A percentile compares a stretch with the other conserved stretches of the same genome.
phyloP scores from a whole-genome alignment of 371 early-diverging fungal species.

The Mucor plumbeus region DNA sequence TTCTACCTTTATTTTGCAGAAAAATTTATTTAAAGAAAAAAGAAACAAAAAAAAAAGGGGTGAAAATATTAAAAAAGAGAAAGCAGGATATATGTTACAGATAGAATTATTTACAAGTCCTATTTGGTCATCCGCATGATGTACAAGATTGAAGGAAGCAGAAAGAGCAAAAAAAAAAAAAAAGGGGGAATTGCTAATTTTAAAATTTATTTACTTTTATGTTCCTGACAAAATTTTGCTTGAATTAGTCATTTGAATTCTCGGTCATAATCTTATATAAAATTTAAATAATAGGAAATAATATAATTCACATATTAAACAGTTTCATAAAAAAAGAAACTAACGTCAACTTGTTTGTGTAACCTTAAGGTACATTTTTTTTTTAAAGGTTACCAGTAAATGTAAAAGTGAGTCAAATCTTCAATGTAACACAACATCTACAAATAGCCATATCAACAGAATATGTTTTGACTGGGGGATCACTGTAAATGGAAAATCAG shows the following conservation, averaged over 20 bases:
- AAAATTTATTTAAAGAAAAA: not conserved
- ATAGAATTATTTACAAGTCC: not conserved
- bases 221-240: not conserved
- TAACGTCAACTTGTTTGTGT: slow-evolving; percentile 1
- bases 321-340: not conserved
- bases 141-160: not conserved
- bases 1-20: slow-evolving; percentile 6
- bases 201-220: too few relatives aligned
- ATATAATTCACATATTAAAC: not conserved
- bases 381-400: not conserved
- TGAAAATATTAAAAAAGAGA: not conserved
- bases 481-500: not conserved
- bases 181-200: not conserved
- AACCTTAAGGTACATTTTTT: not conserved
- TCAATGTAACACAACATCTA: not conserved
- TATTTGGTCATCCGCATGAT: slow-evolving; percentile 6
- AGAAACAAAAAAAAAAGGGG: not conserved
- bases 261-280: not conserved
- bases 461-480: not conserved
- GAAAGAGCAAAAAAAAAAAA: not conserved
- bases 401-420: not conserved
- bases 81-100: not conserved
- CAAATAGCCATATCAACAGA: not conserved
- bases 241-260: not conserved
- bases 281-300: not conserved